These are phyloP conservation scores for Phytopythium ostracodes DNA, from an alignment of 352 stramenopile species.

Conservation along the genomic window DNA sequence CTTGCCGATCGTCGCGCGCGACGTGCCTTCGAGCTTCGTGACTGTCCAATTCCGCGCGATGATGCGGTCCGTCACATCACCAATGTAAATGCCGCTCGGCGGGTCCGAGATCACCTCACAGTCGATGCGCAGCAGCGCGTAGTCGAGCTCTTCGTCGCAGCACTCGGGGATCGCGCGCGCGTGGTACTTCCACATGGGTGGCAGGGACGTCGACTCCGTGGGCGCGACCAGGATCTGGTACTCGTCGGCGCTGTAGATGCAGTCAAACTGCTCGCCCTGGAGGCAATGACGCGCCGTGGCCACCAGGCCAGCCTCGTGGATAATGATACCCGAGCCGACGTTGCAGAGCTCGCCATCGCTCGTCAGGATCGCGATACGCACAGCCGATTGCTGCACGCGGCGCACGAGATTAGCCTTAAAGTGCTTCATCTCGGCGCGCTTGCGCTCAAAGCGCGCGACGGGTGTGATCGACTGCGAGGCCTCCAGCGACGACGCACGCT, in stretches of 20 bases:
- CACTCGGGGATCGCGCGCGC: slow-evolving; percentile 76
- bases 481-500: slow-evolving; percentile 47
- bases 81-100: slow-evolving; percentile 84
- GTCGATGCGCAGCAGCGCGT: slow-evolving; percentile 77
- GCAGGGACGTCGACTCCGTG: slow-evolving; percentile 75
- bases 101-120: slow-evolving; percentile 84
- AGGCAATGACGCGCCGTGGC: slow-evolving; percentile 78
- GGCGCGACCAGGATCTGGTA: slow-evolving; percentile 85
- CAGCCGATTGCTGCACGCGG: slow-evolving; percentile 80
- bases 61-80: slow-evolving; percentile 83
- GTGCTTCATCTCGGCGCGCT: slow-evolving; percentile 80
- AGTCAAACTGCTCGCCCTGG: slow-evolving; percentile 83
- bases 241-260: slow-evolving; percentile 76
- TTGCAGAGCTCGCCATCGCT: slow-evolving; percentile 85
- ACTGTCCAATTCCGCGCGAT: slow-evolving; percentile 84
- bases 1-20: slow-evolving; percentile 62
- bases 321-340: slow-evolving; percentile 83
- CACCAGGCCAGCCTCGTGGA: slow-evolving; percentile 76
- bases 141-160: slow-evolving; percentile 82
- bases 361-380: slow-evolving; percentile 81
- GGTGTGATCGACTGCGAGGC: slow-evolving; percentile 62
- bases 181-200: slow-evolving; percentile 85
- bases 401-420: slow-evolving; percentile 82
- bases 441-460: slow-evolving; percentile 77
- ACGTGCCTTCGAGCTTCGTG: slow-evolving; percentile 74